Conservation (phyloP, 73 alveolate species). For the Paraurostyla sp. region DNA sequence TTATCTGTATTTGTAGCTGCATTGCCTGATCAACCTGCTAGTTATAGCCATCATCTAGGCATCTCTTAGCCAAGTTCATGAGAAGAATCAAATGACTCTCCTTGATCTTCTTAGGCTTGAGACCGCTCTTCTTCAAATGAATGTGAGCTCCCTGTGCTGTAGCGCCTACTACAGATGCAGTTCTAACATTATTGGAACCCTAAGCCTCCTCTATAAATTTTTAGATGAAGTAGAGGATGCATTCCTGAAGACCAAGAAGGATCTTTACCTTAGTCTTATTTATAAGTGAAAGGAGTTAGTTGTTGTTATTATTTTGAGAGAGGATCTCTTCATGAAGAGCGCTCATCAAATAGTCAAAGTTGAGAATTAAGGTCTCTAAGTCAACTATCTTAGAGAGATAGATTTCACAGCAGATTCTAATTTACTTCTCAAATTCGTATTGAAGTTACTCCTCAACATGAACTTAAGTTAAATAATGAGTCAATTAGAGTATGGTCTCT, state of each 20-base stretch:
- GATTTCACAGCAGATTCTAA: conserved; percentile 20
- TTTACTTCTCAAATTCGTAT: conserved; percentile 26
- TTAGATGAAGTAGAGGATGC: neutral
- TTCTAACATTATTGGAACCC: neutral
- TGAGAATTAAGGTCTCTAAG: neutral
- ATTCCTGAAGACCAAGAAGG: neutral
- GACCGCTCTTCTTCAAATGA: conserved; percentile 12
- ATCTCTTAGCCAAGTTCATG: conserved; percentile 25
- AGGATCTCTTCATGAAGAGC: conserved; percentile 39
- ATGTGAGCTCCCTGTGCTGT: too few relatives aligned
- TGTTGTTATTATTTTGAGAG: conserved; percentile 4
- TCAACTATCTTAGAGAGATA: conserved; percentile 44
- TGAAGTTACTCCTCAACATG: neutral
- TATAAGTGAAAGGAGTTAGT: neutral
- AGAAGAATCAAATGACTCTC: conserved; percentile 1
- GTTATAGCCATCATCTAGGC: conserved; percentile 44
- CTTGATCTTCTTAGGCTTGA: conserved; percentile 14
- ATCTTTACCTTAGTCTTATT: neutral
- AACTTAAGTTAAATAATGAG: neutral
- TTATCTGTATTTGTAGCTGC: neutral
- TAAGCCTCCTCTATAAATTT: neutral
- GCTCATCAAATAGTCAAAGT: neutral
- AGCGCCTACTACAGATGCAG: neutral
- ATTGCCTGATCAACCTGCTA: neutral
- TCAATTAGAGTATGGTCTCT: neutral